These are phyloP conservation scores for Aureobasidium pullulans DNA, from an alignment of 2,329 filamentous ascomycete genomes.

Conservation along the genomic window DNA sequence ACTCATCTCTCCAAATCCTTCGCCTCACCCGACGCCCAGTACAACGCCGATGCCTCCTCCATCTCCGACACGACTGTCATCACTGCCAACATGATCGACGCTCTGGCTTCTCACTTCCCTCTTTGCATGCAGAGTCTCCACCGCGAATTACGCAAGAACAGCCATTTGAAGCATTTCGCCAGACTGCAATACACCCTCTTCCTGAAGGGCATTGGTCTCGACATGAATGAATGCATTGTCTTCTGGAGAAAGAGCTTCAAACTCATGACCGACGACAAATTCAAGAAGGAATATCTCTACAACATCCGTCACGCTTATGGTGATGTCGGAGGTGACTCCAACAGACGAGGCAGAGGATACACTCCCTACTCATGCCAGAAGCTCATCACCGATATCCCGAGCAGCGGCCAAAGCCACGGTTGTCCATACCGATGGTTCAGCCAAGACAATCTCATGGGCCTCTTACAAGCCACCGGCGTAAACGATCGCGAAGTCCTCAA, in stretches of 20 bases:
- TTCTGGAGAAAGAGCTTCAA: constrained; percentile 89
- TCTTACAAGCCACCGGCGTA: constrained; percentile 74
- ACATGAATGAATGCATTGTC: constrained; percentile 78
- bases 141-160: constrained; percentile 73
- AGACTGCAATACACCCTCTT: constrained; percentile 94
- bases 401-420: constrained; percentile 84
- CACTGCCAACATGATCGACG: constrained; percentile 71
- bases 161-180: constrained; percentile 87
- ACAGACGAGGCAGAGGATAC: constrained; percentile 79
- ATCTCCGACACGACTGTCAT: constrained; percentile 63
- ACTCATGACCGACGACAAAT: constrained; percentile 72
- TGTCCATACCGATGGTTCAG: constrained; percentile 93
- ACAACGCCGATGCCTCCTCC: constrained; percentile 55
- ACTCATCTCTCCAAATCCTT: constrained; percentile 92
- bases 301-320: constrained; percentile 94
- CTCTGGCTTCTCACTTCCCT: constrained; percentile 73
- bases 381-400: constrained; percentile 80
- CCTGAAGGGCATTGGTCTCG: constrained; percentile 89
- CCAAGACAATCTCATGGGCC: constrained; percentile 69
- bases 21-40: constrained; percentile 79
- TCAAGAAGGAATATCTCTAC: constrained; percentile 97
- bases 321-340: constrained; percentile 87
- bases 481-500: constrained; percentile 69
- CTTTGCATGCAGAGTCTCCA: constrained; percentile 94
- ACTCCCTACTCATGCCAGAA: constrained; percentile 92